A percentile compares a stretch with the other conserved stretches of the same genome.
Evolutionary conservation across 768 basidiomycete genomes (phyloP).

Genomic region (Gloeophyllum trabeum): DNA sequence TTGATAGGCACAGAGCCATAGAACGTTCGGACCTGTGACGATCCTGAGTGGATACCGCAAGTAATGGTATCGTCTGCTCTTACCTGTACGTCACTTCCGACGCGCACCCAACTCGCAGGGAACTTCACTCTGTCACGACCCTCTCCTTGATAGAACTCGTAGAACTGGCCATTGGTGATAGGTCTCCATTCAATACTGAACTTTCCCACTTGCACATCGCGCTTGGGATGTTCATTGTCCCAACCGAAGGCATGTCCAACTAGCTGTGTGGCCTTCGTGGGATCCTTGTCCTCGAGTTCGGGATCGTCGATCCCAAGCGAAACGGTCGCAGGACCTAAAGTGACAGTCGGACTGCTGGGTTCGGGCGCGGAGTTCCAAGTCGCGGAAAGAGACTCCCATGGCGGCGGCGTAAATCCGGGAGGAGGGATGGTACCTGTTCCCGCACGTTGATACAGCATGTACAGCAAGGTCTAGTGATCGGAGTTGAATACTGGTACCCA

Average conservation of each 20-base stretch:
- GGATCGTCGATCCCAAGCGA: constrained; percentile 74
- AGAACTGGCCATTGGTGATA: constrained; percentile 83
- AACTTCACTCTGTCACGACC: constrained; percentile 34
- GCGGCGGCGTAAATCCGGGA: constrained; percentile 57
- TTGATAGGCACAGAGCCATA: constrained; percentile 77
- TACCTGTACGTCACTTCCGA: constrained; percentile 39
- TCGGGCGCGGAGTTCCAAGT: constrained; percentile 36
- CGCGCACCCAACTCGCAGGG: constrained; percentile 68
- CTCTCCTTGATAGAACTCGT: constrained; percentile 40
- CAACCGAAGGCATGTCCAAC: constrained; percentile 72
- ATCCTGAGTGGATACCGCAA: background rate
- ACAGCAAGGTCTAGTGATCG: constrained; percentile 59
- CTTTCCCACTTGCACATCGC: constrained; percentile 42
- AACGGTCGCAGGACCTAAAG: constrained; percentile 47
- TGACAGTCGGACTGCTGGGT: constrained; percentile 32
- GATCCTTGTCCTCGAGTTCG: constrained; percentile 52
- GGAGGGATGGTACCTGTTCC: constrained; percentile 76
- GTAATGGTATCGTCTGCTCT: constrained; percentile 6
- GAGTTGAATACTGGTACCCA: background rate
- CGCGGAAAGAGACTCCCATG: constrained; percentile 48
- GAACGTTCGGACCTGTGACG: constrained; percentile 61
- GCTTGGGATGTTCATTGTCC: constrained; percentile 85
- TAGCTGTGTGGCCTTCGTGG: constrained; percentile 23
- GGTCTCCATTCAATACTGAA: constrained; percentile 83
- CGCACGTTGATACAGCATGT: constrained; percentile 84